phyloP scores from a whole-genome alignment of 805 yeast genomes.

The Lipomyces starkeyi region DNA sequence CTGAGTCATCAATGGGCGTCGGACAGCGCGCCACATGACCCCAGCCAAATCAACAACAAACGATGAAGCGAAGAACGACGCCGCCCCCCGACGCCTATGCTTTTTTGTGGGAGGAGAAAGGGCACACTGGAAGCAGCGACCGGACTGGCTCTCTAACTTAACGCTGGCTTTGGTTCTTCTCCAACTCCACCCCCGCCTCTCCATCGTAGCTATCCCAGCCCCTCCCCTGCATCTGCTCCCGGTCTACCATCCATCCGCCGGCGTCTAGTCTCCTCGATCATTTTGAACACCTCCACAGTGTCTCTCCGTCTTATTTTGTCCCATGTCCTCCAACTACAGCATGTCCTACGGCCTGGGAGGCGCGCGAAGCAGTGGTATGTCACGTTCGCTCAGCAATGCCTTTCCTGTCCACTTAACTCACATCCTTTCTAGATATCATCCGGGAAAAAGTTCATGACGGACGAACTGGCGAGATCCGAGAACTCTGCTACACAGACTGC shows the following conservation, averaged over 20 bases:
- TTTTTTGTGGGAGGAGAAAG: neutral
- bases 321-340: constrained; percentile 2
- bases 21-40: constrained; percentile 14
- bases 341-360: constrained; percentile 15
- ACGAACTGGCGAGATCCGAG: constrained; percentile 64
- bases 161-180: neutral
- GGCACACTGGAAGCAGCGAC: neutral
- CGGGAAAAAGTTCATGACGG: constrained; percentile 73
- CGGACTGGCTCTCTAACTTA: neutral
- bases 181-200: neutral
- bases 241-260: neutral
- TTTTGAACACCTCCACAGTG: neutral
- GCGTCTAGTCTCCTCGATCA: neutral
- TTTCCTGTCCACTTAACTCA: constrained; percentile 5
- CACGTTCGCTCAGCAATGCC: neutral
- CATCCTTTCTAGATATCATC: constrained; percentile 19
- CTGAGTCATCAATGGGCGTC: neutral
- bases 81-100: neutral
- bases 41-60: neutral
- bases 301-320: neutral
- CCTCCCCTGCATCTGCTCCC: constrained; percentile 2
- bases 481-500: constrained; percentile 76
- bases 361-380: constrained; percentile 27
- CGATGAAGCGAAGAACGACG: neutral
- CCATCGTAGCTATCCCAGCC: neutral